phyloP scores from a whole-genome alignment of 306 rosid genomes.

The Pterocarpus macrocarpus region DNA sequence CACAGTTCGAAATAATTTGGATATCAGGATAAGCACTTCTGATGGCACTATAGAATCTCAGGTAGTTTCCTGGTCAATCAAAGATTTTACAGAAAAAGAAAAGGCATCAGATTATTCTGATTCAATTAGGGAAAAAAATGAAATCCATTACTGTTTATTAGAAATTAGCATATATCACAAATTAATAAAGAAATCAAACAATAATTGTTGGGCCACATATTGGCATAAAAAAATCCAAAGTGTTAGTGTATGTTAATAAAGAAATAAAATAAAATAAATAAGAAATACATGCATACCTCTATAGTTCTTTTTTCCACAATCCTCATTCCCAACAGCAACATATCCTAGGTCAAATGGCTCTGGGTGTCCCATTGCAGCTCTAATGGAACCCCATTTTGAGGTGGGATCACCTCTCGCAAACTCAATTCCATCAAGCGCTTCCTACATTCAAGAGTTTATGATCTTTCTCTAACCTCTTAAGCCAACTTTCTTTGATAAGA shows the following conservation, averaged over 20 bases:
- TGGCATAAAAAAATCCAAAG: constrained; percentile 19
- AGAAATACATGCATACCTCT: constrained; percentile 59
- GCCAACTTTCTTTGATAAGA: constrained; percentile 2
- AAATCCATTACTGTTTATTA: constrained; percentile 8
- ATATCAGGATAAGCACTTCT: constrained; percentile 82
- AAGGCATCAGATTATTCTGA: constrained; percentile 13
- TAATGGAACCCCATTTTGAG: constrained; percentile 89
- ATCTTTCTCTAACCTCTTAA: background rate
- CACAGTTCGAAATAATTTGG: constrained; percentile 88
- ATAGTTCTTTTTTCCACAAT: constrained; percentile 83
- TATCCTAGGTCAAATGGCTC: constrained; percentile 88
- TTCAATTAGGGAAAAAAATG: background rate
- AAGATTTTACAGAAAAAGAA: constrained; percentile 30
- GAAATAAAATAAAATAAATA: constrained; percentile 11
- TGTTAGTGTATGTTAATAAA: constrained; percentile 12
- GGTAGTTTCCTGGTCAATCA: constrained; percentile 81
- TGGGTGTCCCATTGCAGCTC: constrained; percentile 90
- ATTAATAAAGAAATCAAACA: constrained; percentile 26
- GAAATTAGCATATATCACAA: constrained; percentile 13
- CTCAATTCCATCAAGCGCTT: constrained; percentile 95
- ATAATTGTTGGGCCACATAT: background rate
- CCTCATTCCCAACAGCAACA: constrained; percentile 95
- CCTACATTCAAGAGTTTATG: constrained; percentile 58
- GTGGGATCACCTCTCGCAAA: constrained; percentile 84
- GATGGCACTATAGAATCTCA: constrained; percentile 73